Evolutionary conservation across 23 red algal species (phyloP).

Genomic region (Gracilaria gracilis): DNA sequence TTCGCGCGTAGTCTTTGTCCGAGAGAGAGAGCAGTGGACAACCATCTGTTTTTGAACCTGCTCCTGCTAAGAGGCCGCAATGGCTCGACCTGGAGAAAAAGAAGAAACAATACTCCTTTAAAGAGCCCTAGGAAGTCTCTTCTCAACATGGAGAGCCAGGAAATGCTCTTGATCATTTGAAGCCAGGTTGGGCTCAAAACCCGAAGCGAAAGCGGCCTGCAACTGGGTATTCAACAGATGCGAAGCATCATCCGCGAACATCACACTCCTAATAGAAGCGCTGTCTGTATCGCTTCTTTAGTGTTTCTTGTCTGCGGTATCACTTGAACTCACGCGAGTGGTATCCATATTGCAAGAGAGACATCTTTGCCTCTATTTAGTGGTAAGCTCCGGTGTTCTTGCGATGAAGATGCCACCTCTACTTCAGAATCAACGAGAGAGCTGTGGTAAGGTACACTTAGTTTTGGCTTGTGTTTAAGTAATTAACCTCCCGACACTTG

Average conservation of each 20-base stretch:
- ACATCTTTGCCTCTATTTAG: no score
- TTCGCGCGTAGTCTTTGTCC: background rate
- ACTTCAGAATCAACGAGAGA: no score
- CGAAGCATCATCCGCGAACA: background rate
- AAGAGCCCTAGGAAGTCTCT: background rate
- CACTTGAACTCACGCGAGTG: no score
- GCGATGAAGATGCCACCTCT: no score
- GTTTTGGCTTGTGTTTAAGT: no score
- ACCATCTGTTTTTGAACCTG: background rate
- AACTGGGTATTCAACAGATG: slow-evolving; percentile 24
- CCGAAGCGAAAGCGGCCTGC: slow-evolving; percentile 19
- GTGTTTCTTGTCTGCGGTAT: background rate
- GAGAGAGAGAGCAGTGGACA: background rate
- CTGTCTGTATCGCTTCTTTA: background rate
- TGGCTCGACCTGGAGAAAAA: slow-evolving; percentile 23
- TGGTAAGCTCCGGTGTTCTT: no score
- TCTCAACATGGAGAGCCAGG: slow-evolving; percentile 28
- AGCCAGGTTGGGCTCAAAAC: slow-evolving; percentile 22
- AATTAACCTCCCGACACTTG: no score
- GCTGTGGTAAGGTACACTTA: no score
- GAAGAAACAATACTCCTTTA: slow-evolving; percentile 10
- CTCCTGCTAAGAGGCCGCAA: slow-evolving; percentile 26
- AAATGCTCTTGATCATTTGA: slow-evolving; percentile 6
- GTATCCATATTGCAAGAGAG: no score
- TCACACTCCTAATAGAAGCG: background rate